phyloP scores from a whole-genome alignment of 345 rosid genomes.

The Populus euphratica region DNA sequence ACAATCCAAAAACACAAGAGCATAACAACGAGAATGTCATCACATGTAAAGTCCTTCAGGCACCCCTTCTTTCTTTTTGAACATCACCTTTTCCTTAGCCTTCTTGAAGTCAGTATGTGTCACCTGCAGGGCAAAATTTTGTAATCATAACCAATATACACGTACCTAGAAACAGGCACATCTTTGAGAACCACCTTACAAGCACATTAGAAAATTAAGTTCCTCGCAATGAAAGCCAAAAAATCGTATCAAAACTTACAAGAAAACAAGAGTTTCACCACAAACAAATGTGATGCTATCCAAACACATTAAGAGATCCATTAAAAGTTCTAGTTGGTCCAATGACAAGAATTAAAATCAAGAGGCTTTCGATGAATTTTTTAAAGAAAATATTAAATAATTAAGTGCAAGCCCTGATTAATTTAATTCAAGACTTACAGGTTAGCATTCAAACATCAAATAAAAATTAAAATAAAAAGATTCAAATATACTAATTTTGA shows the following conservation, averaged over 20 bases:
- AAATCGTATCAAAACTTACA: not conserved
- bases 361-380: too few species aligned
- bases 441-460: too few species aligned
- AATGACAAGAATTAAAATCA: too few species aligned
- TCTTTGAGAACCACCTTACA: not conserved
- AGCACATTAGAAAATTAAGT: not conserved
- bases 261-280: not conserved
- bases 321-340: too few species aligned
- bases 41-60: conserved; percentile 98
- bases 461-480: too few species aligned
- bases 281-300: not conserved
- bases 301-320: too few species aligned
- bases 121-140: conserved; percentile 43
- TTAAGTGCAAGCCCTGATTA: too few species aligned
- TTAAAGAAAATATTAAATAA: too few species aligned
- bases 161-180: not conserved
- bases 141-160: not conserved
- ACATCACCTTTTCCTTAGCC: conserved; percentile 98
- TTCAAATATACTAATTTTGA: too few species aligned
- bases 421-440: too few species aligned
- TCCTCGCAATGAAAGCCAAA: not conserved
- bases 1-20: not conserved
- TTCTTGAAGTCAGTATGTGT: conserved; percentile 86
- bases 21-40: not conserved
- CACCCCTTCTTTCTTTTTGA: conserved; percentile 98